Evolutionary conservation across 176 grass and related monocot species (phyloP).

Genomic region (Tuctoria greenei): DNA sequence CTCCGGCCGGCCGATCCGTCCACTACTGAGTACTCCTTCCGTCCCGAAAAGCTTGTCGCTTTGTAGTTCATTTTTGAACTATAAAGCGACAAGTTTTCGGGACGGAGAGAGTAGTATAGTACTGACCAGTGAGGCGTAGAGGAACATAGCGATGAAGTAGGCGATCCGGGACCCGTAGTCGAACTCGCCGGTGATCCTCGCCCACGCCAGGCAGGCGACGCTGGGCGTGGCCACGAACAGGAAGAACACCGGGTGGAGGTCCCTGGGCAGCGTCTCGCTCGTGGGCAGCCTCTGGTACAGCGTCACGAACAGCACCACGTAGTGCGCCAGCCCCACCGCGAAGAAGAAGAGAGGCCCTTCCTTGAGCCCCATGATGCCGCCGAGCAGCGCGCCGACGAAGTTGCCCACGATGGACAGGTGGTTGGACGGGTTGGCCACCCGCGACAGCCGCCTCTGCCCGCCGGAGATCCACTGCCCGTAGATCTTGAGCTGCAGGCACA

Average conservation of each 20-base stretch:
- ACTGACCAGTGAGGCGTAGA: constrained; percentile 78
- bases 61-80: no score
- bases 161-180: constrained; percentile 57
- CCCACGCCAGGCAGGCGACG: constrained; percentile 83
- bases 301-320: constrained; percentile 86
- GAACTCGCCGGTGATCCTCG: constrained; percentile 72
- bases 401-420: constrained; percentile 88
- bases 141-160: constrained; percentile 88
- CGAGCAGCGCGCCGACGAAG: constrained; percentile 89
- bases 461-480: constrained; percentile 98
- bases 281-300: constrained; percentile 97
- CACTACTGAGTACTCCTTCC: no score
- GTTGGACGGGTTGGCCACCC: constrained; percentile 88
- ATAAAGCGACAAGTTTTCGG: no score
- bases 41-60: no score
- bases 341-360: constrained; percentile 91
- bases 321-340: constrained; percentile 84
- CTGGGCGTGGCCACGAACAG: constrained; percentile 88
- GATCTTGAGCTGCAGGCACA: constrained; percentile 88
- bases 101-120: no score
- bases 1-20: no score
- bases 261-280: constrained; percentile 79
- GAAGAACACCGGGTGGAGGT: constrained; percentile 94
- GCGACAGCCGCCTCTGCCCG: constrained; percentile 69
- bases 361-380: constrained; percentile 70